These are phyloP conservation scores for Allomyces arbusculus DNA, from an alignment of 192 early-diverging fungal genomes.

Conservation along the genomic window DNA sequence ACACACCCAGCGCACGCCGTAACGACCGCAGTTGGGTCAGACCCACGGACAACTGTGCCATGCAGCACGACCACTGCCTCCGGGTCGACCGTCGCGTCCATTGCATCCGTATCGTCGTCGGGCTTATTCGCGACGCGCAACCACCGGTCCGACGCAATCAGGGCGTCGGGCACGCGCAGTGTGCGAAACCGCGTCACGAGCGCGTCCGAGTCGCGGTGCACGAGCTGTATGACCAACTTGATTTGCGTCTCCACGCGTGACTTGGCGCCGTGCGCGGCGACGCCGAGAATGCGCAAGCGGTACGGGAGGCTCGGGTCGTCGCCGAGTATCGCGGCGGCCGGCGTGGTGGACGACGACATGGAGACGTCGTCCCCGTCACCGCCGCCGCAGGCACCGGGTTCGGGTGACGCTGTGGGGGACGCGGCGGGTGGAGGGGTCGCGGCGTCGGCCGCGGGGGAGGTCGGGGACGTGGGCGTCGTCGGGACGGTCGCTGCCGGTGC, in stretches of 20 bases:
- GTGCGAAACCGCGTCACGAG: conserved; percentile 47
- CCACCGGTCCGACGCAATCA: conserved; percentile 47
- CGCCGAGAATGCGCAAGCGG: background rate
- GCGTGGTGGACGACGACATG: too few relatives aligned
- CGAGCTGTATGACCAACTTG: conserved; percentile 68
- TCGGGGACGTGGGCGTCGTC: too few relatives aligned
- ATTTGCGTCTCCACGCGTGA: conserved; percentile 91
- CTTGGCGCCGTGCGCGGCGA: conserved; percentile 16
- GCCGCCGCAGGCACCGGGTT: too few relatives aligned
- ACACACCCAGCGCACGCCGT: background rate
- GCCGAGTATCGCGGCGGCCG: too few relatives aligned
- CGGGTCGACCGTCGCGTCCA: background rate
- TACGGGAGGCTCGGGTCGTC: too few relatives aligned
- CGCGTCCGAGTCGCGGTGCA: conserved; percentile 45
- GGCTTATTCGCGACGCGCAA: background rate
- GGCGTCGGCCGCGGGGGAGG: too few relatives aligned
- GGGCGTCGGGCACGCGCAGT: conserved; percentile 33
- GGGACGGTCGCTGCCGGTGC: too few relatives aligned
- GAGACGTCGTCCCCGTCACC: too few relatives aligned
- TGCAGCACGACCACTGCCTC: background rate
- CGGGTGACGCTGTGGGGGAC: too few relatives aligned
- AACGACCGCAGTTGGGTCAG: background rate
- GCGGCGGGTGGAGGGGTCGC: too few relatives aligned
- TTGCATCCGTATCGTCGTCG: too few relatives aligned
- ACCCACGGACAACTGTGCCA: background rate